phyloP scores from a whole-genome alignment of 2,329 filamentous ascomycete genomes.

The Fusarium acutatum region DNA sequence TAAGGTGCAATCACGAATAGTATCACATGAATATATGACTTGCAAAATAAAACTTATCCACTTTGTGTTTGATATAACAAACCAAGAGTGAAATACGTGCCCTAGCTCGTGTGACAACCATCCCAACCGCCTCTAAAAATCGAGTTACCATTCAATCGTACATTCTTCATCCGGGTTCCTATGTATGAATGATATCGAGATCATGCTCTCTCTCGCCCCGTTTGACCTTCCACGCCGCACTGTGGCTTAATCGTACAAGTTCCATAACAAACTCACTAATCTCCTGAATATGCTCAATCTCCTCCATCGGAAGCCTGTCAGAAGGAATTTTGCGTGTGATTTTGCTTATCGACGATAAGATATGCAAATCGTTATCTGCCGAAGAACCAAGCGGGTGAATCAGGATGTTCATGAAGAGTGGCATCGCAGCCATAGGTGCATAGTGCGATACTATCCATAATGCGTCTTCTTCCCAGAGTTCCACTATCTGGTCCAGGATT shows the following conservation, averaged over 20 bases:
- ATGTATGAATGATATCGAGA: conserved; percentile 28
- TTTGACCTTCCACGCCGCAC: conserved; percentile 31
- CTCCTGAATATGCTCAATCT: conserved; percentile 32
- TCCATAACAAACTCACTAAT: conserved; percentile 34
- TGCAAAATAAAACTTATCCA: accelerated
- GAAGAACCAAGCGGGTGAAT: conserved; percentile 28
- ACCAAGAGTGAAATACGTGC: accelerated
- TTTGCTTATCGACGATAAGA: conserved; percentile 27
- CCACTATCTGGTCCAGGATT: conserved; percentile 22
- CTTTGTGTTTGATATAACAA: accelerated
- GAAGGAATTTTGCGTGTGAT: conserved; percentile 27
- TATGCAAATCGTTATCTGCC: conserved; percentile 24
- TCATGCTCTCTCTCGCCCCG: conserved; percentile 26
- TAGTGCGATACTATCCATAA: conserved; percentile 29
- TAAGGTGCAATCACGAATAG: accelerated
- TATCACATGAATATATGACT: neutral
- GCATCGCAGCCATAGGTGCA: conserved; percentile 30
- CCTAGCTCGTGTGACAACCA: neutral
- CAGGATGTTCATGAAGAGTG: conserved; percentile 29
- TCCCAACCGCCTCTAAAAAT: accelerated
- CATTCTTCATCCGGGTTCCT: accelerated
- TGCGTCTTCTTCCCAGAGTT: conserved; percentile 30
- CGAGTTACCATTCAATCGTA: accelerated
- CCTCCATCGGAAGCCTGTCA: conserved; percentile 24
- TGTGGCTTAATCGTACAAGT: conserved; percentile 29